Evolutionary conservation across 2,329 filamentous ascomycete genomes (phyloP).

Genomic region (Aspergillus sclerotialis): DNA sequence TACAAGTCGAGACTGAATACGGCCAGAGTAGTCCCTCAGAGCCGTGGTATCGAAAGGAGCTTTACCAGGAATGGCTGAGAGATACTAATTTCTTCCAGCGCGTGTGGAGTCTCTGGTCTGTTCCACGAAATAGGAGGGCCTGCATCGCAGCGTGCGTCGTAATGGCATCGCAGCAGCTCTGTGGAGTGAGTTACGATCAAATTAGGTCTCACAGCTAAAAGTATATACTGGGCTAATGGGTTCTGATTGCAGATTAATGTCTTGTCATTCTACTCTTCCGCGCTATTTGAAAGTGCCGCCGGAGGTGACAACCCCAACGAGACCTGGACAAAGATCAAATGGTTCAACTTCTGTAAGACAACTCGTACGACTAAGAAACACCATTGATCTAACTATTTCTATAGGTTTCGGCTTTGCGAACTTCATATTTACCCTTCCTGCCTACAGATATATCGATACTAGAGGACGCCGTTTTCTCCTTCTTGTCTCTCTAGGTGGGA

Average conservation of each 20-base stretch:
- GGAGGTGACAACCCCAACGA: constrained; percentile 3
- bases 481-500: constrained; percentile 19
- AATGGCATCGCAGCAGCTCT: constrained; percentile 25
- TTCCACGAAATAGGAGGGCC: constrained; percentile 17
- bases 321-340: constrained; percentile 5
- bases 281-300: constrained; percentile 11
- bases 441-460: constrained; percentile 20
- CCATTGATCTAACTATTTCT: background rate
- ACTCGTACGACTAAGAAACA: background rate
- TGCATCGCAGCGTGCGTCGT: constrained; percentile 19
- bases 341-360: constrained; percentile 16
- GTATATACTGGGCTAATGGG: background rate
- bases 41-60: constrained; percentile 1
- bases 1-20: constrained; percentile 23
- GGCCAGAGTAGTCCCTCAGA: background rate
- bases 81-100: constrained; percentile 10
- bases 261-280: constrained; percentile 23
- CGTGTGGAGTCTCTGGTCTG: constrained; percentile 13
- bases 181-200: constrained; percentile 12
- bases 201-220: background rate
- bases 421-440: constrained; percentile 23
- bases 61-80: constrained; percentile 8
- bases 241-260: constrained; percentile 19
- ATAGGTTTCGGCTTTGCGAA: constrained; percentile 21
- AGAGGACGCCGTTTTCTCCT: constrained; percentile 19